Conservation (phyloP, 495 filamentous ascomycete species). For the Podospora conica region DNA sequence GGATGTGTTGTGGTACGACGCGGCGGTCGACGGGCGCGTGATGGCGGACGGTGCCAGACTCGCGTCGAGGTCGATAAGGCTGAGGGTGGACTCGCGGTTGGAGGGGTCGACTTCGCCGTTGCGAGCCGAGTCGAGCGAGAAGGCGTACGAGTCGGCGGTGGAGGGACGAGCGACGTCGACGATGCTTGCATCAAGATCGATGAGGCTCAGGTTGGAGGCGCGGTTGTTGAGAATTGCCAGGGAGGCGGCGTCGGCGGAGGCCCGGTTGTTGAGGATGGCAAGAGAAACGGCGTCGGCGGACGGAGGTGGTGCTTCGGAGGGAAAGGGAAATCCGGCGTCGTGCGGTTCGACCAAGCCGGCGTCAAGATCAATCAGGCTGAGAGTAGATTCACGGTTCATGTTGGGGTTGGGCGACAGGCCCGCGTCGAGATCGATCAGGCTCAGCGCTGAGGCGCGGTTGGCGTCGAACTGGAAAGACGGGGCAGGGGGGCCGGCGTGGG, state of each 20-base stretch:
- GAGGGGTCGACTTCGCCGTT: not conserved
- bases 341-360: not conserved
- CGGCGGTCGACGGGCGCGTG: conserved; percentile 8
- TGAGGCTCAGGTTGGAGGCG: conserved; percentile 5
- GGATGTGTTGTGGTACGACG: conserved; percentile 5
- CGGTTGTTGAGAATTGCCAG: conserved; percentile 1
- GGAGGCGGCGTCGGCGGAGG: conserved; percentile 1
- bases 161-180: not conserved
- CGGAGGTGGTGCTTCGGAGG: not conserved
- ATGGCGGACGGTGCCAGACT: not conserved
- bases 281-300: not conserved
- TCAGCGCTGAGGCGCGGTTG: conserved; percentile 1
- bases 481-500: not conserved
- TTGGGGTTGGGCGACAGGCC: not conserved
- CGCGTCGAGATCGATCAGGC: conserved; percentile 5
- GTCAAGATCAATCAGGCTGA: conserved; percentile 13
- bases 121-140: not conserved
- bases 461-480: not conserved
- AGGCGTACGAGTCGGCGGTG: not conserved
- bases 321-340: not conserved
- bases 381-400: conserved; percentile 4
- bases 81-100: conserved; percentile 7
- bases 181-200: conserved; percentile 5
- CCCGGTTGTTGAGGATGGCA: conserved; percentile 5
- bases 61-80: conserved; percentile 12